phyloP scores from a whole-genome alignment of 805 yeast genomes.

The Clavispora fructus region DNA sequence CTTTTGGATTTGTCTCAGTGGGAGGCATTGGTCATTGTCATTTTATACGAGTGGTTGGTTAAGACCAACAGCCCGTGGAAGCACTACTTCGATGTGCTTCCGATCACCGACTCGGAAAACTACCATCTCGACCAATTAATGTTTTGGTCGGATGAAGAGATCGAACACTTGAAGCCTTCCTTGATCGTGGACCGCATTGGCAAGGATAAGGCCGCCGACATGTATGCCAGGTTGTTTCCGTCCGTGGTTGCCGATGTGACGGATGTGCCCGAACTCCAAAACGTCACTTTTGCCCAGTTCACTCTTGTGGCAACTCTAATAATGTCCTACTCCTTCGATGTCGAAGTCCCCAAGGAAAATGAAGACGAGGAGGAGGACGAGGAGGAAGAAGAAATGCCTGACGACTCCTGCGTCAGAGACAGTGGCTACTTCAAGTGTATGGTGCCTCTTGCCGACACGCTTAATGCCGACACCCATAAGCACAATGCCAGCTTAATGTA shows the following conservation, averaged over 20 bases:
- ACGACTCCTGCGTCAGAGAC: slow-evolving; percentile 14
- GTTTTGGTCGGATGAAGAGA: slow-evolving; percentile 71
- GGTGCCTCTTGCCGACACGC: slow-evolving; percentile 90
- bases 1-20: slow-evolving; percentile 55
- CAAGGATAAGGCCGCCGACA: slow-evolving; percentile 53
- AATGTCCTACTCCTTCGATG: slow-evolving; percentile 89
- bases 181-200: slow-evolving; percentile 69
- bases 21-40: slow-evolving; percentile 68
- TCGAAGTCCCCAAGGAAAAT: slow-evolving; percentile 34
- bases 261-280: slow-evolving; percentile 23
- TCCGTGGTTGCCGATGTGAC: slow-evolving; percentile 30
- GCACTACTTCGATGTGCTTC: slow-evolving; percentile 68
- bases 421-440: slow-evolving; percentile 59
- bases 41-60: slow-evolving; percentile 54
- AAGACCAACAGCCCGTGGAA: slow-evolving; percentile 54
- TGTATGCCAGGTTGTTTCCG: slow-evolving; percentile 47
- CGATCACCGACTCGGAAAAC: slow-evolving; percentile 32
- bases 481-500: slow-evolving; percentile 71
- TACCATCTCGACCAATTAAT: slow-evolving; percentile 58
- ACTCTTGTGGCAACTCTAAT: slow-evolving; percentile 73
- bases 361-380: slow-evolving; percentile 22
- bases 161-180: slow-evolving; percentile 60
- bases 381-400: slow-evolving; percentile 10
- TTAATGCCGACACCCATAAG: slow-evolving; percentile 76
- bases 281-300: slow-evolving; percentile 50